phyloP scores from a whole-genome alignment of 805 yeast species.

The Saccharomyces mikatae region DNA sequence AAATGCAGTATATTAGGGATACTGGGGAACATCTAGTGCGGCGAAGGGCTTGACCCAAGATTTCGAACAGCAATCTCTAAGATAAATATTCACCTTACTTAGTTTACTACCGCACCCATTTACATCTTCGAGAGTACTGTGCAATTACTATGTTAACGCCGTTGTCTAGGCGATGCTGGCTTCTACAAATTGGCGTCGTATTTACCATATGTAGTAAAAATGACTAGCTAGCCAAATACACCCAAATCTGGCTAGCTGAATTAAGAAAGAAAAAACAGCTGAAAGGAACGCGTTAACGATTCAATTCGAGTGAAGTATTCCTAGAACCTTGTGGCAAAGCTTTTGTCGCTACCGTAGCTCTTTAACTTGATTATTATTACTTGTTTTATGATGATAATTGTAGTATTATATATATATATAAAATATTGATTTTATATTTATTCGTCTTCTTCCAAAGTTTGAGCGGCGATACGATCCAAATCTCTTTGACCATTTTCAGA shows the following conservation, averaged over 20 bases:
- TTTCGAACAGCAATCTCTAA: neutral
- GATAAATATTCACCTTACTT: neutral
- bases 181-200: neutral
- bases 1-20: neutral
- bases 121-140: neutral
- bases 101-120: neutral
- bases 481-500: slow-evolving; percentile 99
- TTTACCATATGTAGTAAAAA: neutral
- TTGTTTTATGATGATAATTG: neutral
- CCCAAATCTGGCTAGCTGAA: neutral
- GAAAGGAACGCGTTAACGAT: neutral
- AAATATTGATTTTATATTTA: slow-evolving; percentile 9
- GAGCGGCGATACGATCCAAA: slow-evolving; percentile 99
- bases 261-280: neutral
- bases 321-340: neutral
- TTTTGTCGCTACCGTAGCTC: neutral
- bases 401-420: neutral
- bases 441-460: slow-evolving; percentile 87
- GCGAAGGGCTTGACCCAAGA: neutral
- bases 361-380: neutral
- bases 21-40: neutral
- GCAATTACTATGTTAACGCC: neutral
- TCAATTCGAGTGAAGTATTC: neutral
- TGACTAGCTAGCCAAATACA: neutral
- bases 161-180: neutral